Evolutionary conservation across 495 filamentous ascomycete genomes (phyloP).

Genomic region (Xylaria curta): DNA sequence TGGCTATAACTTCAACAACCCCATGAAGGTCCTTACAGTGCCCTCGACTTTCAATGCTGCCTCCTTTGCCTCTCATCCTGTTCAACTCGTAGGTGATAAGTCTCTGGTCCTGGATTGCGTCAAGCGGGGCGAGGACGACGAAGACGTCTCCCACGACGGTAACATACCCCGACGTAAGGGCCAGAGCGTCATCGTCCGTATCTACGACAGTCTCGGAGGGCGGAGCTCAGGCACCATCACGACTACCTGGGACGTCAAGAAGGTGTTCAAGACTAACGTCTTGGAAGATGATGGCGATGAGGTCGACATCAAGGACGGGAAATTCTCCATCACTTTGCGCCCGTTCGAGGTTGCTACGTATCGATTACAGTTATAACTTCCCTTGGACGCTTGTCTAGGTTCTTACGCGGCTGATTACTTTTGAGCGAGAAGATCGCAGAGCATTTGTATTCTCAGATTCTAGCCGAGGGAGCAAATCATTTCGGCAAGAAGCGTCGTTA

Average conservation of each 20-base stretch:
- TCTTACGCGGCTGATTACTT: background rate
- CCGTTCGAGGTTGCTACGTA: conserved; percentile 93
- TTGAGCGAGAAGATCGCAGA: conserved; percentile 1
- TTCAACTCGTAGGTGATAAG: conserved; percentile 62
- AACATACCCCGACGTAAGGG: conserved; percentile 74
- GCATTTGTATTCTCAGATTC: background rate
- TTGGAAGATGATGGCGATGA: conserved; percentile 74
- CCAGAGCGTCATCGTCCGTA: conserved; percentile 76
- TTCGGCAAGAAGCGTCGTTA: background rate
- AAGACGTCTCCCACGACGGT: conserved; percentile 75
- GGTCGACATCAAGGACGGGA: conserved; percentile 54
- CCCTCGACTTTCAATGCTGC: conserved; percentile 41
- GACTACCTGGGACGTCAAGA: conserved; percentile 71
- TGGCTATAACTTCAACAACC: conserved; percentile 89
- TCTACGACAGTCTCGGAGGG: conserved; percentile 94
- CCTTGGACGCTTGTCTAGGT: background rate
- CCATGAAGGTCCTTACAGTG: conserved; percentile 61
- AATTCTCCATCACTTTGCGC: conserved; percentile 70
- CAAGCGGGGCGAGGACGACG: conserved; percentile 95
- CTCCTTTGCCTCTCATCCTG: conserved; percentile 48
- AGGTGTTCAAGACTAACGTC: conserved; percentile 80
- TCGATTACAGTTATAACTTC: conserved; percentile 68
- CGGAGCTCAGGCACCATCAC: conserved; percentile 69
- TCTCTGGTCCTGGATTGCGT: conserved; percentile 80
- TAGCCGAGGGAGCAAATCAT: background rate